Evolutionary conservation across 163 green algal species (phyloP).

Genomic region (Prototheca cutis): DNA sequence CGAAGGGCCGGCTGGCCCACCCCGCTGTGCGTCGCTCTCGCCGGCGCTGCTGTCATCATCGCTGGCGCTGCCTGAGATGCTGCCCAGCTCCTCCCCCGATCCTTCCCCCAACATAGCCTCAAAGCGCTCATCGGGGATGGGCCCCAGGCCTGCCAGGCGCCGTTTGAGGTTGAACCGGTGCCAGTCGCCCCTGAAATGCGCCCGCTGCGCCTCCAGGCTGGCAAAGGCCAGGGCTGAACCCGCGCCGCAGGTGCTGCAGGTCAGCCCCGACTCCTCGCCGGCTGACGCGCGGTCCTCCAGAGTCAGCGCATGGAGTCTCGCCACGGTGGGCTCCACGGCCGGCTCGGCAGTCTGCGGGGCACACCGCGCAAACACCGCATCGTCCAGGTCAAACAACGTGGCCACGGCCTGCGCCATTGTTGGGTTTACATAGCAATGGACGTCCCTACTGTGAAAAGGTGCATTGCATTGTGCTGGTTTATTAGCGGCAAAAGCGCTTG

Average conservation of each 20-base stretch:
- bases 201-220: constrained; percentile 48
- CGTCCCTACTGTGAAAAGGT: too few relatives aligned
- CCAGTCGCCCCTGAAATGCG: constrained; percentile 78
- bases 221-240: constrained; percentile 39
- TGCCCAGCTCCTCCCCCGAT: constrained; percentile 26
- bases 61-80: constrained; percentile 26
- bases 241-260: constrained; percentile 57
- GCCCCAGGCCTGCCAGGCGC: constrained; percentile 29
- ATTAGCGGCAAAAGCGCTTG: too few relatives aligned
- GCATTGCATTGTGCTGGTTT: too few relatives aligned
- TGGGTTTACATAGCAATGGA: too few relatives aligned
- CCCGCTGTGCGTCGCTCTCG: neutral
- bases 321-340: neutral
- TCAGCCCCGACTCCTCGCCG: constrained; percentile 21
- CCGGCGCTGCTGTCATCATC: constrained; percentile 25
- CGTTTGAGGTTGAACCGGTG: constrained; percentile 76
- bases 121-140: constrained; percentile 55
- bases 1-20: too few relatives aligned
- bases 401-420: neutral
- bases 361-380: neutral
- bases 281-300: neutral
- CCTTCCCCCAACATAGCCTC: constrained; percentile 34
- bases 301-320: neutral
- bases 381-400: neutral
- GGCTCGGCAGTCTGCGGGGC: neutral